Conservation (phyloP, 192 early-diverging fungal genomes). For the Coemansia sp. region DNA sequence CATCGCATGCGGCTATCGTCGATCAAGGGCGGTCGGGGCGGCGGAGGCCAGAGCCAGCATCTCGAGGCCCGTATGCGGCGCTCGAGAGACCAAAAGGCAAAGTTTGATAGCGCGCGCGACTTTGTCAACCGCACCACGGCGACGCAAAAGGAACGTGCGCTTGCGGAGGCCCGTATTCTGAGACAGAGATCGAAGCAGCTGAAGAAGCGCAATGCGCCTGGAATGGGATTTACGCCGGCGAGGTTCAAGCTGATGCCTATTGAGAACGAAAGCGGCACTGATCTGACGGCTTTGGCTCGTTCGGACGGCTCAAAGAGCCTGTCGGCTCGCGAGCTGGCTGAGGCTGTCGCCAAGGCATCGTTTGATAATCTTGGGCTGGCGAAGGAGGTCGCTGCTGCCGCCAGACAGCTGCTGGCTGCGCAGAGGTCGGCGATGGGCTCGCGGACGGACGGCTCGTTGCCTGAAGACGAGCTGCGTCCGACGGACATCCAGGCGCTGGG, state of each 20-base stretch:
- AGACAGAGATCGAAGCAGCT: constrained; percentile 35
- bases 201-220: constrained; percentile 24
- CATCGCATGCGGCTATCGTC: constrained; percentile 23
- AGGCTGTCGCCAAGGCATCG: constrained; percentile 15
- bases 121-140: constrained; percentile 18
- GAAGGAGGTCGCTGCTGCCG: constrained; percentile 55
- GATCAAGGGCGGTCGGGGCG: constrained; percentile 10
- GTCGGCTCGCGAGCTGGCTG: constrained; percentile 18
- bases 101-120: constrained; percentile 29
- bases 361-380: constrained; percentile 68
- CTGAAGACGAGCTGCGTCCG: constrained; percentile 52
- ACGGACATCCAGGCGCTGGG: constrained; percentile 83
- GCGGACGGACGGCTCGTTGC: too few species aligned
- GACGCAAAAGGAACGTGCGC: constrained; percentile 15
- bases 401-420: constrained; percentile 23
- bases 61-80: constrained; percentile 37
- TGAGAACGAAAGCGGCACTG: constrained; percentile 53
- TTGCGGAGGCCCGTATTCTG: constrained; percentile 38
- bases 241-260: constrained; percentile 58
- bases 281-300: constrained; percentile 25
- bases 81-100: constrained; percentile 29
- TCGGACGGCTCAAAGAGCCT: not conserved
- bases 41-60: constrained; percentile 33
- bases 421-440: not conserved
- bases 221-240: constrained; percentile 62